Evolutionary conservation across 371 early-diverging fungal genomes (phyloP).

Genomic region (Zopfochytrium polystomum): DNA sequence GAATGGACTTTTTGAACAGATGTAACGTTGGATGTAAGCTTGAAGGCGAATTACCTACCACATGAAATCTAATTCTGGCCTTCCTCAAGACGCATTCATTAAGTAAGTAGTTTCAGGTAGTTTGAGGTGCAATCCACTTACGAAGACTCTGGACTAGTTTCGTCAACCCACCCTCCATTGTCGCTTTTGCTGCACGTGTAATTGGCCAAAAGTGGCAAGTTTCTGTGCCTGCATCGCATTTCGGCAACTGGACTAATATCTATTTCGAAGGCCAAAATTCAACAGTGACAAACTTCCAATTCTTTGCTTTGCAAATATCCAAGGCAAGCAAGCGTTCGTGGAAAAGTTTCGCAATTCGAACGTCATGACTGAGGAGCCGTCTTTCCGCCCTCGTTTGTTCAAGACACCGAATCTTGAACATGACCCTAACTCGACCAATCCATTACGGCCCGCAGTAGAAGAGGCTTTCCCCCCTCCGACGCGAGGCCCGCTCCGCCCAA

Average conservation of each 20-base stretch:
- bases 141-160: conserved; percentile 44
- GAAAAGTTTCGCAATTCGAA: conserved; percentile 83
- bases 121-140: background rate
- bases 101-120: conserved; percentile 41
- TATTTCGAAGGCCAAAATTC: conserved; percentile 62
- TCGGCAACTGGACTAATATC: background rate
- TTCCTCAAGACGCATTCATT: conserved; percentile 80
- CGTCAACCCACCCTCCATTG: conserved; percentile 57
- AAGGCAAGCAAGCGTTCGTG: conserved; percentile 75
- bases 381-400: conserved; percentile 75
- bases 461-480: too few species aligned
- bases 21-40: conserved; percentile 36
- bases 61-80: background rate
- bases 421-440: too few species aligned
- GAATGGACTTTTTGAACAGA: conserved; percentile 85
- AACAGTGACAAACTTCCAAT: conserved; percentile 83
- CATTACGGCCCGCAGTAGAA: too few species aligned
- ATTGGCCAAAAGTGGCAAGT: conserved; percentile 77
- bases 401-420: too few species aligned
- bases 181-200: conserved; percentile 68
- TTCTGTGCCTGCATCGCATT: background rate
- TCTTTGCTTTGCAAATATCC: conserved; percentile 85
- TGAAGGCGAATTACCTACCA: background rate
- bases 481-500: too few species aligned
- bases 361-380: conserved; percentile 71